Evolutionary conservation across 129 eudicot genomes (phyloP), one percentile per base, ranked within the genome.

Genomic region (Flaveria linearis): DNA sequence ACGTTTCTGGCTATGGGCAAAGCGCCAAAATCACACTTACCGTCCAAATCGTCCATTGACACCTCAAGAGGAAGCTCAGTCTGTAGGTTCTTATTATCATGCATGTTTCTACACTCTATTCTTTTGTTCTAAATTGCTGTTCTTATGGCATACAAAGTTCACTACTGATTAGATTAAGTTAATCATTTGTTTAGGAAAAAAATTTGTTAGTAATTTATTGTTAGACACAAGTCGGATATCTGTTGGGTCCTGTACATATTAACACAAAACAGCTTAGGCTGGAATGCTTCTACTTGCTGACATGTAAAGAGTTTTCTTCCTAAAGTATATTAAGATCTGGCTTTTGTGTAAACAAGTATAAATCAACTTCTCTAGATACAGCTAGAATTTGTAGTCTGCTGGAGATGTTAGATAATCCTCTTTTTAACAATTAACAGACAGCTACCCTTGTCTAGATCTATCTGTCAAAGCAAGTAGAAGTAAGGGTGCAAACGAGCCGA

Each of bases 1-100:
- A 36, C 93, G 97, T 36, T 92, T 89, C 80, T 92, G 97, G 97
- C 73, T 87, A 61, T 92, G 97, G 97, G 91, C 96, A 80, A 92
- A 89, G 77, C 89, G 93, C 52, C 96, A 86, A 79, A 89, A 92
- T 68, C 93, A 89, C 71, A 91, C 96, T 8, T 88, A 91, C 72
- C 88, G 96, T 15, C 96, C 96, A 49, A 91, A 91, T 70, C 89
- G 96, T 65, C 96, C 96, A n/a, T 82, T 91, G 77, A 88, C 96
- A 17, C 88, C 89, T 22, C 86, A 78, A 74, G 97, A 92, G 80
- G 97, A 92, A 86, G 76, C 86, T 53, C 93, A 89, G 57, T 75
- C 93, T 66, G 96, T 91, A 81, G 74, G 85, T 72, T 64, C 12
- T 18, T 79, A 33, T 69, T 23, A 13, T 25, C 47, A 52, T 18